Evolutionary conservation across 352 stramenopile species (phyloP), one percentile per base, ranked within the genome.

Genomic region (Phytophthora vignae): DNA sequence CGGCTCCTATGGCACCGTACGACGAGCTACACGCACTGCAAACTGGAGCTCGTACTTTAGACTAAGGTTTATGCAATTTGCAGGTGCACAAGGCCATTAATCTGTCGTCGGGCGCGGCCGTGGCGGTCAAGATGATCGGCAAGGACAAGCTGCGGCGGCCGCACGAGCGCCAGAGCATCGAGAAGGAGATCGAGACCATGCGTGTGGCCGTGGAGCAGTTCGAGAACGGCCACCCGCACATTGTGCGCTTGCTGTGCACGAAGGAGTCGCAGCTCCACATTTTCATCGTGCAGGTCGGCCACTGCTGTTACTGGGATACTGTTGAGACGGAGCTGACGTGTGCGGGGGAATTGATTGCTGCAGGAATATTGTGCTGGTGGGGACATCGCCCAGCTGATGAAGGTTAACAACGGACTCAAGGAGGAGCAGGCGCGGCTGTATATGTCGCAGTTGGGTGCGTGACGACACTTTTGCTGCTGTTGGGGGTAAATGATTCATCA

Each of bases 171-270:
- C 78, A 85, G 31, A 93, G 85, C 75, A 95, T 95, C 65, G 86
- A 93, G 56, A 95, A 95, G 59, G 87, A 95, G 74, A 93, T 95
- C 44, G 87, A 93, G 71, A 95, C 87, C 21, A 95, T 95, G 87
- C 84, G 84, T 59, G 87, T 95, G 42, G 87, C 87, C 15, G 87
- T 95, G 38, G 87, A 95, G 75, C 84, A 93, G 72, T 95, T 89
- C 64, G 87, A 95, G 70, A 95, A 95, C 42, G 87, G 87, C n/a
- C 87, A 95, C 63, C 87, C 87, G 55, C 87, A 95, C 52, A 95
- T 95, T 55, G 85, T 95, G 61, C 87, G 87, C 6, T 69, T 95
- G 58, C 61, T 95, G 38, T 92, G 84, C 61, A 95, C 87, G 4
- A 94, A 94, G 49, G 86, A 93, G 64, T 95, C 87, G 46, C 84